These are phyloP conservation scores for Chrysanthemum seticuspe DNA, from an alignment of 129 eudicot species.

Conservation along the genomic window DNA sequence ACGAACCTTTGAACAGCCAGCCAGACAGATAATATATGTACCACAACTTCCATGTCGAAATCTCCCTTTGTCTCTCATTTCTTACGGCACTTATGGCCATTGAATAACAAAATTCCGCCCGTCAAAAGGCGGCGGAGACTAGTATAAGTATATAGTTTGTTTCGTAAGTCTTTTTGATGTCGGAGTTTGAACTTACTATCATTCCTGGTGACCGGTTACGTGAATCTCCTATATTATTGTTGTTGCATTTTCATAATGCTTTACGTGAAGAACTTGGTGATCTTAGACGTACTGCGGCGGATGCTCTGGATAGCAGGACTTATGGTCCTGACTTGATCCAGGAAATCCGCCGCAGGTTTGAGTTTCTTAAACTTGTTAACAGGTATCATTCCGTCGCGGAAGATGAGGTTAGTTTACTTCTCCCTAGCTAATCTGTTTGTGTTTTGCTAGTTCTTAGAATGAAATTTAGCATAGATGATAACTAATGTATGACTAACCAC, in stretches of 20 bases:
- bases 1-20: conserved; percentile 31
- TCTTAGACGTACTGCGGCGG: conserved; percentile 50
- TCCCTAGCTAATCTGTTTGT: background rate
- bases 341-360: conserved; percentile 56
- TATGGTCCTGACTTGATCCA: conserved; percentile 30
- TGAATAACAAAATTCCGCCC: conserved; percentile 31
- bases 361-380: conserved; percentile 68
- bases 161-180: background rate
- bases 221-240: conserved; percentile 59
- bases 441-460: background rate
- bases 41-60: conserved; percentile 39
- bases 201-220: conserved; percentile 39
- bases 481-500: too few relatives aligned
- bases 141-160: background rate
- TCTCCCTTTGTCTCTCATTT: conserved; percentile 40
- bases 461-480: too few relatives aligned
- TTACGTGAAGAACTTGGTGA: conserved; percentile 57
- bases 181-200: conserved; percentile 11
- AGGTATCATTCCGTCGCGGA: conserved; percentile 82
- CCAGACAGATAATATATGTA: conserved; percentile 27
- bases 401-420: conserved; percentile 67
- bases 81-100: conserved; percentile 48
- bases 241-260: conserved; percentile 73
- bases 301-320: conserved; percentile 38
- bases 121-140: conserved; percentile 35